Evolutionary conservation across 129 eudicot species (phyloP).

Genomic region (Solidago caesia): DNA sequence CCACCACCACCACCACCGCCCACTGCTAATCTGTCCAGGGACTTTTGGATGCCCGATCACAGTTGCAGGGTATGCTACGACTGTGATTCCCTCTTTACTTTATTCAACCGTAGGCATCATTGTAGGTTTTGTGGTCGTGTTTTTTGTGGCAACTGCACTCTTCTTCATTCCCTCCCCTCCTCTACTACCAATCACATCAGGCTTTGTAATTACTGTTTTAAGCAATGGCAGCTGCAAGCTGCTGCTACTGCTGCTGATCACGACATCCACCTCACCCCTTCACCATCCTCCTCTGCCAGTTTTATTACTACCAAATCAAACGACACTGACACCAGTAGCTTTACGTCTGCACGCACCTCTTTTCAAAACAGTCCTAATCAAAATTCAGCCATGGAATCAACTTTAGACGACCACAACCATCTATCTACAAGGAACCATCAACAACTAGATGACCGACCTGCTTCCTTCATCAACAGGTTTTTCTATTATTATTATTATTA

Average conservation of each 20-base stretch:
- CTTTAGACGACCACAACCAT: conserved; percentile 32
- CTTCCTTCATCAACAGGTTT: conserved; percentile 59
- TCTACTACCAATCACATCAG: conserved; percentile 47
- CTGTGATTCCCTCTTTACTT: conserved; percentile 74
- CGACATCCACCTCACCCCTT: conserved; percentile 58
- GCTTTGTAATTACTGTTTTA: conserved; percentile 80
- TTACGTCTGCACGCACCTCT: conserved; percentile 44
- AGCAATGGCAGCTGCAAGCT: conserved; percentile 81
- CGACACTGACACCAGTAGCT: conserved; percentile 69
- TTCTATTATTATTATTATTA: neutral
- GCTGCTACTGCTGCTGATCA: conserved; percentile 48
- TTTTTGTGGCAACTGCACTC: conserved; percentile 85
- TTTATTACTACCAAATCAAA: conserved; percentile 64
- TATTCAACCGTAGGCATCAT: conserved; percentile 82
- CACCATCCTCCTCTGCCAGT: conserved; percentile 60
- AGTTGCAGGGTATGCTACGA: conserved; percentile 98
- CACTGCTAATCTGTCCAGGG: conserved; percentile 79
- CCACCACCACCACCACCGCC: neutral
- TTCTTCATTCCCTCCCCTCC: conserved; percentile 63
- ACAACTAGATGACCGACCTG: conserved; percentile 29
- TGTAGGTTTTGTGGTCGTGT: conserved; percentile 88
- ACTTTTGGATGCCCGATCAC: conserved; percentile 99
- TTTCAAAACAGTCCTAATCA: conserved; percentile 39
- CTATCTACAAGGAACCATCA: conserved; percentile 37
- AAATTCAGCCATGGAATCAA: conserved; percentile 50